Percentiles rank a stretch among this genome's conserved stretches.
Conservation (phyloP, 2,329 filamentous ascomycete species). For the Aspergillus novofumigatus region DNA sequence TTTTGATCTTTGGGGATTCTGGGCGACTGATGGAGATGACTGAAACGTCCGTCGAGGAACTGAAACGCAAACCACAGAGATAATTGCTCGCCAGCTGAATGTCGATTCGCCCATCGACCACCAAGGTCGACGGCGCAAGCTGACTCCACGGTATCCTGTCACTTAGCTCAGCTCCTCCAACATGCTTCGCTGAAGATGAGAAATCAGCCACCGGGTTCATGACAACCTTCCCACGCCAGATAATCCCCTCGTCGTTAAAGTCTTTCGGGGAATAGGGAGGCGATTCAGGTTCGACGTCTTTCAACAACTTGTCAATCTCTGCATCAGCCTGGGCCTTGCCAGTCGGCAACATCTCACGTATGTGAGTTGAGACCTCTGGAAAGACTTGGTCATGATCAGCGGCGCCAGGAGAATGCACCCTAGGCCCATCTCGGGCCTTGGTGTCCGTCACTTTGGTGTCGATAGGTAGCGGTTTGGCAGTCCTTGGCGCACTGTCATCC, state of each 20-base stretch:
- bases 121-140: conserved; percentile 63
- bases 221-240: conserved; percentile 72
- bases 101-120: conserved; percentile 67
- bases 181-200: conserved; percentile 70
- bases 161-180: conserved; percentile 77
- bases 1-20: conserved; percentile 54
- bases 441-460: conserved; percentile 46
- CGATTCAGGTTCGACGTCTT: conserved; percentile 75
- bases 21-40: conserved; percentile 68
- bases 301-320: conserved; percentile 83
- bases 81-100: conserved; percentile 84
- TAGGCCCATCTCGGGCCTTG: conserved; percentile 71
- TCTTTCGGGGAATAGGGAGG: conserved; percentile 81
- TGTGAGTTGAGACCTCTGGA: conserved; percentile 38
- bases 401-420: conserved; percentile 70
- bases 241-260: conserved; percentile 62
- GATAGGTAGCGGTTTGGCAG: conserved; percentile 26
- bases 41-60: conserved; percentile 74
- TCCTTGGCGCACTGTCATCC: conserved; percentile 12
- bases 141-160: conserved; percentile 66
- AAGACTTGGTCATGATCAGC: conserved; percentile 41
- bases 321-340: conserved; percentile 62
- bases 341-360: conserved; percentile 41
- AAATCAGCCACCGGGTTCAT: conserved; percentile 79
- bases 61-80: conserved; percentile 80